phyloP scores from a whole-genome alignment of 106 monocot species.

The Hemerocallis citrina region DNA sequence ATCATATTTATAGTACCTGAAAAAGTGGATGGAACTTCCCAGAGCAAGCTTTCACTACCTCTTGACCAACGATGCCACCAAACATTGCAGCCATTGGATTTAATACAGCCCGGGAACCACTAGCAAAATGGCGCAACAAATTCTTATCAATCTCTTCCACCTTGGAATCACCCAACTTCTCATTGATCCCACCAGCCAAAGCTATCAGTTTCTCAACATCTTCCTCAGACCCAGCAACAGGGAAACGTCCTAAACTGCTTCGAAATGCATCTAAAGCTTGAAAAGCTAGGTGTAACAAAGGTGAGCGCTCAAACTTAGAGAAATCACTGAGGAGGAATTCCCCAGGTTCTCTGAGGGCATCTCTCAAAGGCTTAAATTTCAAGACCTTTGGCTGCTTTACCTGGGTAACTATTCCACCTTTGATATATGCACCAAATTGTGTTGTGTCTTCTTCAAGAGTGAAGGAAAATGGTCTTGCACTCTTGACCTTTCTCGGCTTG shows the following conservation, averaged over 20 bases:
- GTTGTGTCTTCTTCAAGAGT: constrained; percentile 57
- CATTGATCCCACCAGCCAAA: constrained; percentile 31
- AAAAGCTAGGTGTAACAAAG: constrained; percentile 58
- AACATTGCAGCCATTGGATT: constrained; percentile 80
- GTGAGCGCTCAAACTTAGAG: constrained; percentile 46
- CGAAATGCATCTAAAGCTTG: constrained; percentile 60
- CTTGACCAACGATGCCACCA: constrained; percentile 76
- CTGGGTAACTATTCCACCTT: constrained; percentile 64
- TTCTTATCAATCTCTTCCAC: constrained; percentile 38
- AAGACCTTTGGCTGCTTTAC: constrained; percentile 49
- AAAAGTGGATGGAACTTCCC: constrained; percentile 70
- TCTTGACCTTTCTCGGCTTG: constrained; percentile 55
- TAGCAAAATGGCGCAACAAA: constrained; percentile 44
- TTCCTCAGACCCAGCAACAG: constrained; percentile 49
- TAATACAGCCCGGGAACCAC: constrained; percentile 56
- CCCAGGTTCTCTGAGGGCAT: constrained; percentile 53
- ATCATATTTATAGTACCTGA: constrained; percentile 35
- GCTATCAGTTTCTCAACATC: constrained; percentile 39
- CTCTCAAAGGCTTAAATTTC: constrained; percentile 36
- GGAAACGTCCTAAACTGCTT: constrained; percentile 35
- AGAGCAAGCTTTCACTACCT: constrained; percentile 66
- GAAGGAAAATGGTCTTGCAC: constrained; percentile 54
- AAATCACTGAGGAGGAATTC: constrained; percentile 63
- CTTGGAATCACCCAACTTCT: constrained; percentile 26
- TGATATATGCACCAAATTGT: constrained; percentile 39